Conservation (phyloP, 768 basidiomycete species). For the Russula sp. region DNA sequence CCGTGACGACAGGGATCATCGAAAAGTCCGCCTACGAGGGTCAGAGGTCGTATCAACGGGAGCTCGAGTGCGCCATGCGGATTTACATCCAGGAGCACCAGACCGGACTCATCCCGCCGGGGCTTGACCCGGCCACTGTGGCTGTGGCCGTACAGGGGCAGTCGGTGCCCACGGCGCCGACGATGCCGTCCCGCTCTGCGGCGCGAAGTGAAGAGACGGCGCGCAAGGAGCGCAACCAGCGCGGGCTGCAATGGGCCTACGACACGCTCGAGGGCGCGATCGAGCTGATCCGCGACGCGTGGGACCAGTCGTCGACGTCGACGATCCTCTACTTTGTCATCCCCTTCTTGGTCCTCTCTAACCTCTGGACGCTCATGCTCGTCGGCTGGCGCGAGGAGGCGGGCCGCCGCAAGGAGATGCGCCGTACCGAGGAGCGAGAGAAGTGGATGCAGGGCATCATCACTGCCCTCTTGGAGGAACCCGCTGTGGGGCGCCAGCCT, state of each 20-base stretch:
- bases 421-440: constrained; percentile 60
- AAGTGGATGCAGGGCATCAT: constrained; percentile 70
- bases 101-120: constrained; percentile 83
- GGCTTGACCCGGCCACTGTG: constrained; percentile 55
- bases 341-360: constrained; percentile 65
- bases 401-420: constrained; percentile 42
- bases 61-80: constrained; percentile 81
- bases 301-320: constrained; percentile 70
- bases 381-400: constrained; percentile 44
- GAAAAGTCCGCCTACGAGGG: constrained; percentile 89
- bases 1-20: constrained; percentile 65
- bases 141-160: constrained; percentile 40
- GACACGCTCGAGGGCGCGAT: constrained; percentile 78
- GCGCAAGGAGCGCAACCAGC: constrained; percentile 47
- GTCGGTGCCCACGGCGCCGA: constrained; percentile 24
- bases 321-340: constrained; percentile 72
- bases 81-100: constrained; percentile 85
- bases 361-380: constrained; percentile 59
- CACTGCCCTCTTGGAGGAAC: constrained; percentile 63
- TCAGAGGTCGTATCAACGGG: constrained; percentile 79
- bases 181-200: constrained; percentile 22
- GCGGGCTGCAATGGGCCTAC: constrained; percentile 82
- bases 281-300: constrained; percentile 72
- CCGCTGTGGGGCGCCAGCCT: constrained; percentile 42
- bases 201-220: constrained; percentile 32